These are phyloP conservation scores for Dothiorella sarmentorum DNA, from an alignment of 2,329 filamentous ascomycete species.

Conservation along the genomic window DNA sequence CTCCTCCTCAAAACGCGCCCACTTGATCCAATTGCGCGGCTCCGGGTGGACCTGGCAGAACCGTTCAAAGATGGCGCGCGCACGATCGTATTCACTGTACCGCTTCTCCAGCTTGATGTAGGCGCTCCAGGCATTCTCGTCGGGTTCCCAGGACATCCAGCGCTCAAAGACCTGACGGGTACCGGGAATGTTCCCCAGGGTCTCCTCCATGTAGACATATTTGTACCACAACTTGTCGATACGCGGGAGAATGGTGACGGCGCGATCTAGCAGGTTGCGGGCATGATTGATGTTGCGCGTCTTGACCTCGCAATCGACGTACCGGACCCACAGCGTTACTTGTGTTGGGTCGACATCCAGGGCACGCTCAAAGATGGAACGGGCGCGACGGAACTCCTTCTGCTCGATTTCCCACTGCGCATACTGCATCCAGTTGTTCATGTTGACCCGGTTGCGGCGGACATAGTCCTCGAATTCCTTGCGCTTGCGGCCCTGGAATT, in stretches of 20 bases:
- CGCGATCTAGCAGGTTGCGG: slow-evolving; percentile 86
- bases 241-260: slow-evolving; percentile 85
- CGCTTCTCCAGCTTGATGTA: slow-evolving; percentile 98
- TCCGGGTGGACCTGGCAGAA: slow-evolving; percentile 94
- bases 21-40: slow-evolving; percentile 97
- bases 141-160: slow-evolving; percentile 98
- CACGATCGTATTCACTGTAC: slow-evolving; percentile 86
- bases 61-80: slow-evolving; percentile 82
- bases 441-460: slow-evolving; percentile 85
- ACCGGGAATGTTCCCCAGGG: slow-evolving; percentile 87
- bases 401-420: slow-evolving; percentile 97
- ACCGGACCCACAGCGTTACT: slow-evolving; percentile 83
- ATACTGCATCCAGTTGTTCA: slow-evolving; percentile 99
- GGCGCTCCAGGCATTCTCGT: slow-evolving; percentile 90
- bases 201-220: slow-evolving; percentile 99
- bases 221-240: slow-evolving; percentile 99
- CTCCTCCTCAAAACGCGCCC: slow-evolving; percentile 96
- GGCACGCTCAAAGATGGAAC: slow-evolving; percentile 91
- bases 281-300: slow-evolving; percentile 94
- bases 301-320: slow-evolving; percentile 97
- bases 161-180: slow-evolving; percentile 93
- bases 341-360: slow-evolving; percentile 88
- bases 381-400: slow-evolving; percentile 89
- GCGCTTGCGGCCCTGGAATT: slow-evolving; percentile 92
- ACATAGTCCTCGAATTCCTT: slow-evolving; percentile 99